Evolutionary conservation across 1,139 yeast genomes (phyloP).

Genomic region (Yamadazyma epiphylla): DNA sequence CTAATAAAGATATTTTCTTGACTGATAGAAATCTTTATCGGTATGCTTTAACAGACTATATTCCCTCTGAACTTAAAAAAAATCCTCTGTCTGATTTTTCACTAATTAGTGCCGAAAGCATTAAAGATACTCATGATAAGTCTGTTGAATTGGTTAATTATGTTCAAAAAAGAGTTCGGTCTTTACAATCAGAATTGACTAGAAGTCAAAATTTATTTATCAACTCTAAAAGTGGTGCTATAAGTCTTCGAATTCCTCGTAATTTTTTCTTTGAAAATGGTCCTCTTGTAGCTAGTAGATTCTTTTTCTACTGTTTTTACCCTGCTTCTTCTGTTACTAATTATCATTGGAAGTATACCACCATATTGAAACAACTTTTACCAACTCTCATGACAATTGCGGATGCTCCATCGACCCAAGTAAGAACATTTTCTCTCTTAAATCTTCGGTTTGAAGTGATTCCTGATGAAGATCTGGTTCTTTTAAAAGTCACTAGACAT

Average conservation of each 20-base stretch:
- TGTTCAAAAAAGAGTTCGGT: constrained; percentile 12
- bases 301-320: constrained; percentile 27
- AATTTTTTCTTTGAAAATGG: constrained; percentile 8
- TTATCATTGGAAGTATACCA: constrained; percentile 46
- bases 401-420: constrained; percentile 1
- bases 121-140: constrained; percentile 13
- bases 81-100: constrained; percentile 11
- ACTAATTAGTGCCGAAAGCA: constrained; percentile 11
- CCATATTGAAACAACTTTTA: constrained; percentile 29
- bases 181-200: constrained; percentile 6
- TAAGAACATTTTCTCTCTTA: constrained; percentile 14
- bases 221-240: constrained; percentile 7
- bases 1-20: constrained; percentile 51
- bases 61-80: constrained; percentile 16
- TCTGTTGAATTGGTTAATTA: constrained; percentile 13
- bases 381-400: constrained; percentile 18
- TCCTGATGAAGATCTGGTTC: constrained; percentile 5
- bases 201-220: constrained; percentile 3
- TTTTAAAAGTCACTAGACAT: constrained; percentile 18
- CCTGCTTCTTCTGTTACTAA: constrained; percentile 38
- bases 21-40: constrained; percentile 55
- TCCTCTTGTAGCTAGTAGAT: constrained; percentile 24
- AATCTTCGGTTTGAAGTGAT: constrained; percentile 20
- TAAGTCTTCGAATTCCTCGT: constrained; percentile 1
- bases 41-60: constrained; percentile 22